phyloP scores from a whole-genome alignment of 352 stramenopile species.

The Blastocystis sp. region DNA sequence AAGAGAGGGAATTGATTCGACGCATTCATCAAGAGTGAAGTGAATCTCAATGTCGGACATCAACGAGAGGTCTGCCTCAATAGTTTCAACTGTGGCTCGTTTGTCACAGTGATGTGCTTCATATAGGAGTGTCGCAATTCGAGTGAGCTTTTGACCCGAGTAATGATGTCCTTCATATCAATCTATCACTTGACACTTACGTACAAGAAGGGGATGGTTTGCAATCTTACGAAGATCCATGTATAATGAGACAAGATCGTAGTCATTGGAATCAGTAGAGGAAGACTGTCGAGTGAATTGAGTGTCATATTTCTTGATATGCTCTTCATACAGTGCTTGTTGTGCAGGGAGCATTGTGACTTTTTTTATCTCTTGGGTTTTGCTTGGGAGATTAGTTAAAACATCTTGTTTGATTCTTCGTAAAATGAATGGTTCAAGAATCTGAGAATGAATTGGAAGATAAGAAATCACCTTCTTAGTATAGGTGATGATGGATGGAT shows the following conservation, averaged over 20 bases:
- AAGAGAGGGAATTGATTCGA: not conserved
- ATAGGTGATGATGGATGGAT: not conserved
- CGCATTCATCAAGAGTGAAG: not conserved
- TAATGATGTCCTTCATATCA: slow-evolving; percentile 29
- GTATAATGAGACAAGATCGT: not conserved
- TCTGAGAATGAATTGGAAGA: not conserved
- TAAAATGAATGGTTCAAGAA: slow-evolving; percentile 33
- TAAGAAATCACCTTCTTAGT: not conserved
- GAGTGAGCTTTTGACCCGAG: not conserved
- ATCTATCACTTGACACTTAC: not conserved
- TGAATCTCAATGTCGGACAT: slow-evolving; percentile 41
- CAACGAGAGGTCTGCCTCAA: not conserved
- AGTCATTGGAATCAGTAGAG: not conserved
- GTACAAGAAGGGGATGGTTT: slow-evolving; percentile 35
- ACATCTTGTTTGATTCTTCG: slow-evolving; percentile 19
- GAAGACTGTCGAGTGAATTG: not conserved
- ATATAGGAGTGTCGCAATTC: not conserved
- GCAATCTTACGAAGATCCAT: slow-evolving; percentile 17
- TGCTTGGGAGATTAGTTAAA: not conserved
- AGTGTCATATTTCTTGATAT: not conserved
- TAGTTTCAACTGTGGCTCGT: not conserved
- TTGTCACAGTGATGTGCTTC: not conserved
- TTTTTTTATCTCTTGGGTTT: not conserved
- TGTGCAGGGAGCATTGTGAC: not conserved
- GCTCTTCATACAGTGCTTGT: not conserved